Evolutionary conservation across 441 rosid species (phyloP).

Genomic region (Omphalea diandra): DNA sequence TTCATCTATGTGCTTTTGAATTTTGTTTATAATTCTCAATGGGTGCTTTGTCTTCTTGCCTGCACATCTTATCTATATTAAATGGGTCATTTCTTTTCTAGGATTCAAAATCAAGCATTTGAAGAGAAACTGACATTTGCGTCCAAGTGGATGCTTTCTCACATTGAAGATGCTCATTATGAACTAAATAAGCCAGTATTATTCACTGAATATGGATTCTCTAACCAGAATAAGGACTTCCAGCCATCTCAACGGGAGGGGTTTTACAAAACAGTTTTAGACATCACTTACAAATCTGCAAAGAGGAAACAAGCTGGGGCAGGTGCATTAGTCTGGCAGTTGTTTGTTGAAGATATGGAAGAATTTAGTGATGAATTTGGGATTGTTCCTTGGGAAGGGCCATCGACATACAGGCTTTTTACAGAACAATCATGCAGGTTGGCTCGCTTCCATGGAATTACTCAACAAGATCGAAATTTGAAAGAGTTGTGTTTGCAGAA

Average conservation of each 20-base stretch:
- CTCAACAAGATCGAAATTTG: slow-evolving; percentile 32
- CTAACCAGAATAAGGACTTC: slow-evolving; percentile 66
- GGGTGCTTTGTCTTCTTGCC: neutral
- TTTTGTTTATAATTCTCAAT: neutral
- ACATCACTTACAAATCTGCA: slow-evolving; percentile 61
- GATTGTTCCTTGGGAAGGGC: slow-evolving; percentile 69
- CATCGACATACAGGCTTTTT: slow-evolving; percentile 48
- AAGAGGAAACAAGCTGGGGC: slow-evolving; percentile 72
- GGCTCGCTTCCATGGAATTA: slow-evolving; percentile 41
- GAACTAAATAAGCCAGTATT: slow-evolving; percentile 76
- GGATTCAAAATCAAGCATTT: slow-evolving; percentile 59
- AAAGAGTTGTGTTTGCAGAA: slow-evolving; percentile 49
- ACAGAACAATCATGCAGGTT: slow-evolving; percentile 73
- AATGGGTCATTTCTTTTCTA: slow-evolving; percentile 26
- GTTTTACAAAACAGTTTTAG: slow-evolving; percentile 51
- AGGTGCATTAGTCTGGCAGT: slow-evolving; percentile 83
- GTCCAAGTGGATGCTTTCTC: slow-evolving; percentile 77
- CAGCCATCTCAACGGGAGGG: slow-evolving; percentile 55
- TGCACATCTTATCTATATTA: neutral
- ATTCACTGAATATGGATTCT: slow-evolving; percentile 82
- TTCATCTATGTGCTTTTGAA: neutral
- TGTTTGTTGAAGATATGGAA: slow-evolving; percentile 72
- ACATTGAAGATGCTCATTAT: slow-evolving; percentile 82
- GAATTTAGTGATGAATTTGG: slow-evolving; percentile 80
- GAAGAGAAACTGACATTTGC: slow-evolving; percentile 65